A percentile compares a stretch with the other conserved stretches of the same genome.
phyloP scores from a whole-genome alignment of 345 rosid species.

The Gossypium anomalum region DNA sequence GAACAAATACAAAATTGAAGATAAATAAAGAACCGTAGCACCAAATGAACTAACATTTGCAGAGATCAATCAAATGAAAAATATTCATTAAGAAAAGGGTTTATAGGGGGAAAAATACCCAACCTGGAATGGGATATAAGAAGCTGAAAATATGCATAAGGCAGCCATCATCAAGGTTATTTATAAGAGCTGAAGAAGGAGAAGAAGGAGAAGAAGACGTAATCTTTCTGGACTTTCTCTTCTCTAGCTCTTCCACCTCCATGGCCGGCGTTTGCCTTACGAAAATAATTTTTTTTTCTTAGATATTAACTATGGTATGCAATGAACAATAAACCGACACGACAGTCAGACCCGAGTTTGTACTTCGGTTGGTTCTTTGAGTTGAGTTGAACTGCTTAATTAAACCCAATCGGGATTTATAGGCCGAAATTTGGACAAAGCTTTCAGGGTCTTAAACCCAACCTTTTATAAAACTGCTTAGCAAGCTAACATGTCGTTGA shows the following conservation, averaged over 20 bases:
- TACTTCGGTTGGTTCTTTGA: not conserved
- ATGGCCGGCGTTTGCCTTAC: not conserved
- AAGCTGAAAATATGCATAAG: slow-evolving; percentile 98
- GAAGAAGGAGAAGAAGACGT: slow-evolving; percentile 10
- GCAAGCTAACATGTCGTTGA: not conserved
- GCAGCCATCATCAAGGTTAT: slow-evolving; percentile 91
- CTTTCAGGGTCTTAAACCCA: not conserved
- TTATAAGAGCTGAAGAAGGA: slow-evolving; percentile 37
- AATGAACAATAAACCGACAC: slow-evolving; percentile 1
- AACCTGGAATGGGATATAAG: slow-evolving; percentile 85
- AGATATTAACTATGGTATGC: not conserved
- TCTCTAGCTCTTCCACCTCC: slow-evolving; percentile 15
- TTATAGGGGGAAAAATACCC: not conserved
- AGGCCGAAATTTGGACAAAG: not conserved
- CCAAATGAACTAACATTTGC: not conserved
- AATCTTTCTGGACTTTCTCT: not conserved
- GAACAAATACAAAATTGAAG: not conserved
- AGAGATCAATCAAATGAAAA: not conserved
- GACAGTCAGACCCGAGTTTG: not conserved
- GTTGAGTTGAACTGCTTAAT: not conserved
- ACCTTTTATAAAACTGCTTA: not conserved
- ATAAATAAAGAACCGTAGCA: not conserved
- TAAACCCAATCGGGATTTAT: not conserved
- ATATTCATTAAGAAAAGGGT: not conserved
- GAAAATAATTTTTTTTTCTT: too few relatives aligned